Conservation (phyloP, 139 green algal species). For the Chlamydomonas schloesseri region DNA sequence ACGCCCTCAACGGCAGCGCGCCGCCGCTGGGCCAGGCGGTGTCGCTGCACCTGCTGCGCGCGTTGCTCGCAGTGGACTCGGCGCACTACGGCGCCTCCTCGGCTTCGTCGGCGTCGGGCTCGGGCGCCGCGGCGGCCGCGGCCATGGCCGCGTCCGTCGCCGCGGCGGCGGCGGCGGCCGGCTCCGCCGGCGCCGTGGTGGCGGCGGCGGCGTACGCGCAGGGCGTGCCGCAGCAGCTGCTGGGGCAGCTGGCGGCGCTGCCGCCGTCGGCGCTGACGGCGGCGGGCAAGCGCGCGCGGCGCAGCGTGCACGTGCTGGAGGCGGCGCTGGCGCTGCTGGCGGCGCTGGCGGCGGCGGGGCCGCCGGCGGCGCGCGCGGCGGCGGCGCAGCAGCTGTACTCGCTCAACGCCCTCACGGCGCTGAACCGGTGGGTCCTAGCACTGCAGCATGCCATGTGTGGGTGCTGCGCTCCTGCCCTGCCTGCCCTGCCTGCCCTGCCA, state of each 20-base stretch:
- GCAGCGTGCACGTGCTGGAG: conserved; percentile 65
- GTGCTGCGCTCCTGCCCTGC: not conserved
- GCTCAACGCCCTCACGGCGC: conserved; percentile 60
- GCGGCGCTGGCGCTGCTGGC: conserved; percentile 78
- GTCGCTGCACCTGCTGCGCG: conserved; percentile 74
- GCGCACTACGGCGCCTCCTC: not conserved
- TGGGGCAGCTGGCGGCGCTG: conserved; percentile 58
- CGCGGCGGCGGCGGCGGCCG: not conserved
- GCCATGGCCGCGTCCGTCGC: conserved; percentile 58
- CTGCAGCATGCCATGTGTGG: no score
- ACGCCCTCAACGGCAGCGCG: conserved; percentile 56
- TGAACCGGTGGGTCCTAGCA: conserved; percentile 24
- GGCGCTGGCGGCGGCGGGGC: conserved; percentile 60
- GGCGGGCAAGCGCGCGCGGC: conserved; percentile 13
- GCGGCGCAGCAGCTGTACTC: conserved; percentile 71
- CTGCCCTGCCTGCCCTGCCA: no score
- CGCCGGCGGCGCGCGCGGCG: conserved; percentile 21
- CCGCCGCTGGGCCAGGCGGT: conserved; percentile 59
- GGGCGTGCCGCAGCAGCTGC: conserved; percentile 66
- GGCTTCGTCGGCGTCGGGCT: not conserved
- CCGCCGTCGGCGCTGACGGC: conserved; percentile 40
- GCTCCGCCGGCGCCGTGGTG: conserved; percentile 29
- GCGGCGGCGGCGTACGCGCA: conserved; percentile 55
- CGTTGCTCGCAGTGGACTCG: conserved; percentile 62
- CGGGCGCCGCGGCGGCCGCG: not conserved